These are phyloP conservation scores for Cetradonia linearis DNA, from an alignment of 495 filamentous ascomycete species.

Conservation along the genomic window DNA sequence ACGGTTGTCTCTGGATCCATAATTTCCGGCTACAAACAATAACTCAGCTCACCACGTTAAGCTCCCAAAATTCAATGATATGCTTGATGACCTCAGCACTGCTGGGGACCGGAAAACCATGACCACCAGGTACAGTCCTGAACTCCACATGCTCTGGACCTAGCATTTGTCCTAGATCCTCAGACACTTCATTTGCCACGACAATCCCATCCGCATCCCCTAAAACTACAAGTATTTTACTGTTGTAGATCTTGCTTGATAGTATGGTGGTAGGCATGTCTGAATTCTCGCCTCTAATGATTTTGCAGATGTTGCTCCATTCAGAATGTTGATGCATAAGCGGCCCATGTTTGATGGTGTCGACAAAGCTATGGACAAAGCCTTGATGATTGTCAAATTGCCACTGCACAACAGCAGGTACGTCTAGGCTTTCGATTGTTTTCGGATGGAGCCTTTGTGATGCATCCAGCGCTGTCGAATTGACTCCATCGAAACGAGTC, in stretches of 20 bases:
- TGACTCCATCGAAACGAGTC: background rate
- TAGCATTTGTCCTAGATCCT: constrained; percentile 36
- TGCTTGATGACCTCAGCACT: constrained; percentile 30
- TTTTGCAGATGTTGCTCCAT: constrained; percentile 35
- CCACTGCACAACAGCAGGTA: constrained; percentile 43
- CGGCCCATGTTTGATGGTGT: constrained; percentile 42
- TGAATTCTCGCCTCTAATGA: constrained; percentile 24
- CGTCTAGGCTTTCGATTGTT: constrained; percentile 18
- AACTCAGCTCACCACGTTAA: background rate
- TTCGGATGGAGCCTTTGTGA: constrained; percentile 31
- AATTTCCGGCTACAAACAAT: background rate
- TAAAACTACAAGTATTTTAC: constrained; percentile 41
- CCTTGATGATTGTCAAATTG: constrained; percentile 46
- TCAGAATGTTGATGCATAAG: constrained; percentile 45
- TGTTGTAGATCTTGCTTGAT: constrained; percentile 13
- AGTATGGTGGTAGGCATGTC: background rate
- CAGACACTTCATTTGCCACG: constrained; percentile 32
- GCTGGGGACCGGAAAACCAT: constrained; percentile 44
- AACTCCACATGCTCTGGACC: constrained; percentile 35
- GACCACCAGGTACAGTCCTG: constrained; percentile 36
- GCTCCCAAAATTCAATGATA: constrained; percentile 35
- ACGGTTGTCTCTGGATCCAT: background rate
- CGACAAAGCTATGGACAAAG: constrained; percentile 46
- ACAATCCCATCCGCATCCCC: constrained; percentile 42
- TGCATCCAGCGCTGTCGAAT: constrained; percentile 4